phyloP scores from a whole-genome alignment of 352 stramenopile genomes.

The Phytophthora tubulina region DNA sequence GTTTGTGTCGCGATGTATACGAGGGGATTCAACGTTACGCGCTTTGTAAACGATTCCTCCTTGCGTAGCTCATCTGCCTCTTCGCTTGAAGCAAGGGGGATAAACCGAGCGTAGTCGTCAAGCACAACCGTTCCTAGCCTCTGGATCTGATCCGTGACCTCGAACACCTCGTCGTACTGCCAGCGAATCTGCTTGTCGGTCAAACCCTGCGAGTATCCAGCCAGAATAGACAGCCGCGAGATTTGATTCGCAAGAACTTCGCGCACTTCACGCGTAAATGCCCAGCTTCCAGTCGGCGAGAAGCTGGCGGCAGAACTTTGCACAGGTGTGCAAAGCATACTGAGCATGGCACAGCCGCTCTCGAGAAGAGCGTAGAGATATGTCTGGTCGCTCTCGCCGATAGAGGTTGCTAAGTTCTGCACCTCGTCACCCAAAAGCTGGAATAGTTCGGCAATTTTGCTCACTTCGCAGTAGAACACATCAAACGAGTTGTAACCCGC shows the following conservation, averaged over 20 bases:
- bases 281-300: conserved; percentile 60
- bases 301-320: conserved; percentile 46
- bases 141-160: conserved; percentile 70
- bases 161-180: conserved; percentile 69
- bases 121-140: conserved; percentile 64
- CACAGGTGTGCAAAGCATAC: conserved; percentile 59
- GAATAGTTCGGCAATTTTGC: conserved; percentile 80
- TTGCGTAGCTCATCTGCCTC: conserved; percentile 70
- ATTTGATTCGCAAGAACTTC: conserved; percentile 76
- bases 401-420: conserved; percentile 56
- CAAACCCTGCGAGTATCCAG: conserved; percentile 53
- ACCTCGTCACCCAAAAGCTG: conserved; percentile 63
- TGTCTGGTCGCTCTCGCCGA: conserved; percentile 67
- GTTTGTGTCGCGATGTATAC: conserved; percentile 71
- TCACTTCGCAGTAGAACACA: conserved; percentile 91
- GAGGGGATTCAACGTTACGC: conserved; percentile 73
- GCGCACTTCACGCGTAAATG: conserved; percentile 66
- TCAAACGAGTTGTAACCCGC: conserved; percentile 89
- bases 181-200: conserved; percentile 53
- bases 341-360: conserved; percentile 75
- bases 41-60: conserved; percentile 68
- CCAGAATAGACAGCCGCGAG: conserved; percentile 56
- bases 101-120: conserved; percentile 62
- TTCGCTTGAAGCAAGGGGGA: conserved; percentile 48
- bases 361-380: conserved; percentile 75